These are phyloP conservation scores for Parathielavia hyrcaniae DNA, from an alignment of 495 filamentous ascomycete species.

Conservation along the genomic window DNA sequence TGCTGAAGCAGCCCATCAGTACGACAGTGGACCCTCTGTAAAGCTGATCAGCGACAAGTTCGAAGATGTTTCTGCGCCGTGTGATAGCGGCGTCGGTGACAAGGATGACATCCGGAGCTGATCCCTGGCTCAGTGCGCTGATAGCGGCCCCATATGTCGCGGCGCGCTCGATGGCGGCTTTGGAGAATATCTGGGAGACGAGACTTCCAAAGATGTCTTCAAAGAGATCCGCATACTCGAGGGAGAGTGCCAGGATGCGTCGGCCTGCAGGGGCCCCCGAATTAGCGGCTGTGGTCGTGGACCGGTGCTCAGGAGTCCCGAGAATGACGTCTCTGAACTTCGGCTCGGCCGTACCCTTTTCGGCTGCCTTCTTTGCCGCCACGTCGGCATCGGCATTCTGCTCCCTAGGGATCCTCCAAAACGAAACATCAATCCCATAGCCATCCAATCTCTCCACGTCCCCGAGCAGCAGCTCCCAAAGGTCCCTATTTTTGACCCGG, in stretches of 20 bases:
- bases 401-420: too few species aligned
- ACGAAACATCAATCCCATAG: too few species aligned
- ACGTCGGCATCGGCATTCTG: too few species aligned
- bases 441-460: too few species aligned
- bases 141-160: conserved; percentile 11
- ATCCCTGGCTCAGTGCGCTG: conserved; percentile 11
- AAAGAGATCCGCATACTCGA: background rate
- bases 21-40: conserved; percentile 28
- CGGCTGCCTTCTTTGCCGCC: too few species aligned
- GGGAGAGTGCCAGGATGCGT: background rate
- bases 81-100: conserved; percentile 19
- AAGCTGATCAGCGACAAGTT: conserved; percentile 18
- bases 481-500: too few species aligned
- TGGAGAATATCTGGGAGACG: background rate
- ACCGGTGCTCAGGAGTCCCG: too few species aligned
- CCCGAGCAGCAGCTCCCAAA: too few species aligned
- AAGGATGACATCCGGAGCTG: conserved; percentile 18
- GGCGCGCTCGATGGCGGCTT: conserved; percentile 4
- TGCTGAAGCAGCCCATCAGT: conserved; percentile 32
- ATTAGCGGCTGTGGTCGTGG: background rate
- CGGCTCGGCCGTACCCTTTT: too few species aligned
- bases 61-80: conserved; percentile 12
- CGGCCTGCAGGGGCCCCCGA: too few species aligned
- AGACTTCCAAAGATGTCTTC: background rate
- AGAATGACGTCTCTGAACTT: too few species aligned